phyloP scores from a whole-genome alignment of 2,329 filamentous ascomycete genomes.

The Colletotrichum graminicola region DNA sequence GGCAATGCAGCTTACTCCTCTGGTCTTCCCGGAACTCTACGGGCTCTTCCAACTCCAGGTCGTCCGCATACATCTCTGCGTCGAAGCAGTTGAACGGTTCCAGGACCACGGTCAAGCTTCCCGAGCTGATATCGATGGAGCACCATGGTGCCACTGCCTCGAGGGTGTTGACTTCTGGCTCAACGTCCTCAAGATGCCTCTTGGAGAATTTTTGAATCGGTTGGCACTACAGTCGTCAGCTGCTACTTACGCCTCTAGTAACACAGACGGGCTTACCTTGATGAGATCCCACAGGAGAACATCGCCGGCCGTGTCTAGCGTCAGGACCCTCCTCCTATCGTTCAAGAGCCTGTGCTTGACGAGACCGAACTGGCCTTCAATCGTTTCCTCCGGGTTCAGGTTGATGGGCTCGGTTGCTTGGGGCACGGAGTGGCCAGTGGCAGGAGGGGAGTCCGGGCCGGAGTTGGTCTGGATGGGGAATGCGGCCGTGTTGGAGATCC shows the following conservation, averaged over 20 bases:
- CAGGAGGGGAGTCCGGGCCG: conserved; percentile 64
- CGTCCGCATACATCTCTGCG: conserved; percentile 96
- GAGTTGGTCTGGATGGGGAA: conserved; percentile 72
- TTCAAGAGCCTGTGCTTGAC: conserved; percentile 95
- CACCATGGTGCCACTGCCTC: conserved; percentile 97
- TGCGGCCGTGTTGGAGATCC: conserved; percentile 85
- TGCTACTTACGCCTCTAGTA: not conserved
- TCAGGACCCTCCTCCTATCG: conserved; percentile 89
- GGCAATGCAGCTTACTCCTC: conserved; percentile 72
- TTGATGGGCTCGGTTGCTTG: conserved; percentile 69
- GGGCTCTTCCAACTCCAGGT: conserved; percentile 79
- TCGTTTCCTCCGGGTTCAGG: conserved; percentile 79
- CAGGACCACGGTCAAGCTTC: conserved; percentile 88
- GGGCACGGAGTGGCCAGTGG: conserved; percentile 44
- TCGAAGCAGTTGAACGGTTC: conserved; percentile 98
- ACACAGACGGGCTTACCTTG: conserved; percentile 65
- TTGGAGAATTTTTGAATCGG: conserved; percentile 95
- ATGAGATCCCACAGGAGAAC: conserved; percentile 96
- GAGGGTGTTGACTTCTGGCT: conserved; percentile 84
- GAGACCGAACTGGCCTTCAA: conserved; percentile 94
- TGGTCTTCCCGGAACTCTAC: conserved; percentile 92
- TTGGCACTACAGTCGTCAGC: conserved; percentile 71
- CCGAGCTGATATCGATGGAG: conserved; percentile 92
- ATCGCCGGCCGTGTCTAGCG: conserved; percentile 93
- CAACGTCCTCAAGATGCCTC: conserved; percentile 91